Evolutionary conservation across 495 filamentous ascomycete species (phyloP), one percentile per base, ranked within the genome.

Genomic region (Echria macrotheca): DNA sequence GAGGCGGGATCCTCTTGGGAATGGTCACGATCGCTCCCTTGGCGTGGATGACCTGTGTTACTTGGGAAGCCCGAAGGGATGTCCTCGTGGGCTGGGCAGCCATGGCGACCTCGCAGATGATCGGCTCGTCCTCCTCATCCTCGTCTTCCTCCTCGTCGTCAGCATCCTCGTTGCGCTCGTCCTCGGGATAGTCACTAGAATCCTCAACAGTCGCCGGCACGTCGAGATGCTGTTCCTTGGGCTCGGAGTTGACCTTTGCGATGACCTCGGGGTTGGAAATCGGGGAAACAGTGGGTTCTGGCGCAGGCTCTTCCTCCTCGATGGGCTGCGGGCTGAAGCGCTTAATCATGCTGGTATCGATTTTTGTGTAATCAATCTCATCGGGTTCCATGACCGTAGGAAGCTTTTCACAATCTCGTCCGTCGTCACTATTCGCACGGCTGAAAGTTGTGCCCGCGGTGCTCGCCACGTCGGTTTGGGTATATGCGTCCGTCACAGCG

Each of bases 11-110:
- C 23, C 84, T 70, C 66, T 87, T 87, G 1, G 84, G 79, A 59
- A 91, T 89, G 17, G 77, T 84, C 21, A 91, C 83, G 12, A 88
- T 60, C 19, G 78, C 76, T 14, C 83, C 83, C 37, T 79, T 68
- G 22, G 68, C 74, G 24, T 73, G 68, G 38, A 71, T 60, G 24
- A 69, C 60, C 21, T 68, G 70, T 0, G 65, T 55, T 24, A 71
- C 49, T 47, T 68, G 64, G 2, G 69, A 57, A 9, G 69, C 74
- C 14, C 76, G 77, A 33, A 87, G 75, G 1, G 77, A 60, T 46
- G 70, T 60, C 50, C 74, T 63, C 50, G 72, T 32, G 37, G 73
- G 61, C 57, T 77, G 69, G 35, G 71, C 65, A 9, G 74, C 63
- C 18, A 57, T 69, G 9, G 74, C 73, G 9, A 71, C 71, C 31